phyloP scores from a whole-genome alignment of 495 filamentous ascomycete species.

The Neurospora sp. region DNA sequence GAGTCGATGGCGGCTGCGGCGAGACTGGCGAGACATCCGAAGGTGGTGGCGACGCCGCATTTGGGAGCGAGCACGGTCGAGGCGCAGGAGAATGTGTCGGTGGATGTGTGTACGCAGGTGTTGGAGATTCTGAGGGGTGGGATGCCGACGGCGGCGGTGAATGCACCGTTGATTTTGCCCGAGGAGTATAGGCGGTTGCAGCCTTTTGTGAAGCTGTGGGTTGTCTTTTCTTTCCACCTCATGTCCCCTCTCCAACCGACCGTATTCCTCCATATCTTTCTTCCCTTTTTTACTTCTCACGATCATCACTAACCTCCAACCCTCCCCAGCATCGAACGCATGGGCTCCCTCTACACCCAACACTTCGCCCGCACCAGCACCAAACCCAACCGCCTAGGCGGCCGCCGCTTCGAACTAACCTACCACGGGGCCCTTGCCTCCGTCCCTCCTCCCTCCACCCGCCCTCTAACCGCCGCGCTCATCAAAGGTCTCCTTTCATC shows the following conservation, averaged over 20 bases:
- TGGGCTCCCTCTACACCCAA: slow-evolving; percentile 61
- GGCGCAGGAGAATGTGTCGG: slow-evolving; percentile 64
- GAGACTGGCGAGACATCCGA: slow-evolving; percentile 48
- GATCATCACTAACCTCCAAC: not conserved
- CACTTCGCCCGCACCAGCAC: slow-evolving; percentile 37
- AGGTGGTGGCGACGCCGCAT: slow-evolving; percentile 60
- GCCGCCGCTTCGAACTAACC: slow-evolving; percentile 54
- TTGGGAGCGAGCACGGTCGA: slow-evolving; percentile 65
- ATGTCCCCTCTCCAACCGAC: too few relatives aligned
- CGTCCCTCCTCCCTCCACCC: slow-evolving; percentile 45
- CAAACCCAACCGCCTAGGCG: slow-evolving; percentile 1
- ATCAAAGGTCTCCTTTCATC: slow-evolving; percentile 55
- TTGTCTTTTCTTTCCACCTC: not conserved
- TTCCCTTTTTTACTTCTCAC: not conserved
- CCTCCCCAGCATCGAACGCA: slow-evolving; percentile 45
- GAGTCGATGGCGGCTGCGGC: slow-evolving; percentile 39
- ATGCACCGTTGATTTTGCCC: slow-evolving; percentile 61
- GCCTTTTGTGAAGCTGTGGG: slow-evolving; percentile 51
- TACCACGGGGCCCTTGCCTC: slow-evolving; percentile 56
- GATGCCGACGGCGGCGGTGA: slow-evolving; percentile 59
- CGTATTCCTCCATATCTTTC: too few relatives aligned
- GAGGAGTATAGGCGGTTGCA: slow-evolving; percentile 61
- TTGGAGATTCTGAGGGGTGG: slow-evolving; percentile 53
- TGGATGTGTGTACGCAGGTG: slow-evolving; percentile 69
- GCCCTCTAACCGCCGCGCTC: slow-evolving; percentile 58